phyloP scores from a whole-genome alignment of 192 early-diverging fungal species.

The Mortierella hygrophila region DNA sequence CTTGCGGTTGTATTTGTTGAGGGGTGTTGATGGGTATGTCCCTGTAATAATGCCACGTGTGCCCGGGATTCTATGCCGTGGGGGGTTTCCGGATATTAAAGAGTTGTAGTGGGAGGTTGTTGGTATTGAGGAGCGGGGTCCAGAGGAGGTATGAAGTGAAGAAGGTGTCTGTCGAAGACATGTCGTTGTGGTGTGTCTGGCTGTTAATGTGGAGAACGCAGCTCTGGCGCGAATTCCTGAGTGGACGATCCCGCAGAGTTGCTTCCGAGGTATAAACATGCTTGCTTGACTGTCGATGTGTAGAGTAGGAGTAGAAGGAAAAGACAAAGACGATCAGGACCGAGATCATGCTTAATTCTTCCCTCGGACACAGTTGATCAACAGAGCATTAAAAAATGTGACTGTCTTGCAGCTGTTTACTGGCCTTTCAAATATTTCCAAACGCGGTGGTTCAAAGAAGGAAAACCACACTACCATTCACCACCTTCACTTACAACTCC shows the following conservation, averaged over 20 bases:
- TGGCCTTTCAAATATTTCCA: neutral
- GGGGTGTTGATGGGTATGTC: constrained; percentile 38
- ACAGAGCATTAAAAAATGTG: neutral
- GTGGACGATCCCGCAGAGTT: neutral
- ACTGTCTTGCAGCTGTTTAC: neutral
- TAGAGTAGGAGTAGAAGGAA: neutral
- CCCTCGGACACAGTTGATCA: neutral
- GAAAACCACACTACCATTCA: neutral
- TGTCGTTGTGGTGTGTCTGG: neutral
- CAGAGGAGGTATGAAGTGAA: neutral
- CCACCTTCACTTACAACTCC: neutral
- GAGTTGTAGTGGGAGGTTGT: neutral
- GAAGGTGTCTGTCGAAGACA: neutral
- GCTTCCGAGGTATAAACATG: constrained; percentile 3
- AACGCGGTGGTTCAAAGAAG: neutral
- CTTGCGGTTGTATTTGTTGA: constrained; percentile 27
- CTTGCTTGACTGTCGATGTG: neutral
- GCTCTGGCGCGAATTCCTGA: neutral
- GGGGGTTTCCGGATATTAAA: neutral
- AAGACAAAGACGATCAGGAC: neutral
- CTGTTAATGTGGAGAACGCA: neutral
- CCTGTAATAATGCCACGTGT: constrained; percentile 29
- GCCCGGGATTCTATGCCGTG: neutral
- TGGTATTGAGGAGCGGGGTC: neutral
- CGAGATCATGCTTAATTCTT: neutral